Percentiles rank a stretch among this genome's conserved stretches.
Conservation (phyloP, 257 asterid genomes). For the Misopates orontium region DNA sequence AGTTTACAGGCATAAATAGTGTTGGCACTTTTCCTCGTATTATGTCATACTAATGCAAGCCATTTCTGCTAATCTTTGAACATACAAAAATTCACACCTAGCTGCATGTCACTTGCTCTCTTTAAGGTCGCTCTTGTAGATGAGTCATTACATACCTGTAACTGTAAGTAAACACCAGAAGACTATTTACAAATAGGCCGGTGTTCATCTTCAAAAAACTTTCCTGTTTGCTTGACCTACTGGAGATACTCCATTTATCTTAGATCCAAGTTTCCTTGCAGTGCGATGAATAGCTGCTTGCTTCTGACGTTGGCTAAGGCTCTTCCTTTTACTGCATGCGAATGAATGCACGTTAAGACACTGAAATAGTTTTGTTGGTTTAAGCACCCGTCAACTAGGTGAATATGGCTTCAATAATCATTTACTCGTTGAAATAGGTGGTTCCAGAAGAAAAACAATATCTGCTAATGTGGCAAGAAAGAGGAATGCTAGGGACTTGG, state of each 20-base stretch:
- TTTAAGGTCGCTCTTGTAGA: neutral
- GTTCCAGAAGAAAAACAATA: neutral
- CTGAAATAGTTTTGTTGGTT: conserved; percentile 5
- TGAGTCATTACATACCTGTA: neutral
- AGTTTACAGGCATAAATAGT: too few relatives aligned
- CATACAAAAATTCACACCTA: neutral
- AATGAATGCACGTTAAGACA: conserved; percentile 11
- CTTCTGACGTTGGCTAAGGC: conserved; percentile 58
- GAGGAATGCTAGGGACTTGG: too few relatives aligned
- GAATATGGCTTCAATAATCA: neutral
- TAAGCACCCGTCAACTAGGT: neutral
- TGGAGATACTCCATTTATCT: conserved; percentile 38
- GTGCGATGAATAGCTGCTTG: conserved; percentile 55
- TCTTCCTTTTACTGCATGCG: conserved; percentile 66
- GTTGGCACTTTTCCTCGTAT: conserved; percentile 28
- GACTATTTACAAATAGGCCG: conserved; percentile 25
- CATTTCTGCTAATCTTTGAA: neutral
- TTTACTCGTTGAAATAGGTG: neutral
- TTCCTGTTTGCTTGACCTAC: conserved; percentile 39
- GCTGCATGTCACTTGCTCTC: neutral
- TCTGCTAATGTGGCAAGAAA: too few relatives aligned
- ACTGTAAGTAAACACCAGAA: conserved; percentile 25
- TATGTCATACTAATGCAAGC: neutral
- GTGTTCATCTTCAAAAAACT: conserved; percentile 39
- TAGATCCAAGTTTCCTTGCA: conserved; percentile 69